These are phyloP conservation scores for Cladophialophora chaetospira DNA, from an alignment of 2,329 filamentous ascomycete species.

Conservation along the genomic window DNA sequence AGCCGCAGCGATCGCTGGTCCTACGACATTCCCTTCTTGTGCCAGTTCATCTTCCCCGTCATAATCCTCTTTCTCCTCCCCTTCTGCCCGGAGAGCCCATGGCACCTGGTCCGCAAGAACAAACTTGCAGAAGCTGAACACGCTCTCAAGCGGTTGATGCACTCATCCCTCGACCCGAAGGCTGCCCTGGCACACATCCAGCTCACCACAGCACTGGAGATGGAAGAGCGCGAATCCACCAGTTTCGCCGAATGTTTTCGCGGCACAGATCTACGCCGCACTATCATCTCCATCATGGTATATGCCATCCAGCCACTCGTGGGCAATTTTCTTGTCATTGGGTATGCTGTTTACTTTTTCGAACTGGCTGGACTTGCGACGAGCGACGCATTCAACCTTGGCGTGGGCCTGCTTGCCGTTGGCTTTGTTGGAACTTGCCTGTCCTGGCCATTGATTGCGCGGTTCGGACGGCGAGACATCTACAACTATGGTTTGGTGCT, in stretches of 20 bases:
- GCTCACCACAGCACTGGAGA: constrained; percentile 27
- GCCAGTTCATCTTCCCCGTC: constrained; percentile 55
- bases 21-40: constrained; percentile 39
- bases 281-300: constrained; percentile 43
- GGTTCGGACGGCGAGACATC: constrained; percentile 42
- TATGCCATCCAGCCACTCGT: constrained; percentile 43
- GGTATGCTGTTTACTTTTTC: constrained; percentile 44
- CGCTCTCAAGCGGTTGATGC: background rate
- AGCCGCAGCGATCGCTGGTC: constrained; percentile 38
- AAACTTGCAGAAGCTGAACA: background rate
- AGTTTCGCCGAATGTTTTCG: constrained; percentile 39
- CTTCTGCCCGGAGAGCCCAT: constrained; percentile 10
- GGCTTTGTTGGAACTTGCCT: background rate
- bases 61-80: constrained; percentile 43
- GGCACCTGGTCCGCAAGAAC: constrained; percentile 9
- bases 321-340: constrained; percentile 36
- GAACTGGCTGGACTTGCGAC: constrained; percentile 42
- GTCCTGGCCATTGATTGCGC: background rate
- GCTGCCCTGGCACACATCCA: background rate
- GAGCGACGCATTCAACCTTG: constrained; percentile 57
- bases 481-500: constrained; percentile 40
- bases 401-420: constrained; percentile 47
- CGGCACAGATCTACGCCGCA: constrained; percentile 41
- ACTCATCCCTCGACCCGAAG: background rate
- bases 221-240: constrained; percentile 33